Evolutionary conservation across 139 green algal species (phyloP), one percentile per base, ranked within the genome.

Genomic region (Yamagishiella unicocca): DNA sequence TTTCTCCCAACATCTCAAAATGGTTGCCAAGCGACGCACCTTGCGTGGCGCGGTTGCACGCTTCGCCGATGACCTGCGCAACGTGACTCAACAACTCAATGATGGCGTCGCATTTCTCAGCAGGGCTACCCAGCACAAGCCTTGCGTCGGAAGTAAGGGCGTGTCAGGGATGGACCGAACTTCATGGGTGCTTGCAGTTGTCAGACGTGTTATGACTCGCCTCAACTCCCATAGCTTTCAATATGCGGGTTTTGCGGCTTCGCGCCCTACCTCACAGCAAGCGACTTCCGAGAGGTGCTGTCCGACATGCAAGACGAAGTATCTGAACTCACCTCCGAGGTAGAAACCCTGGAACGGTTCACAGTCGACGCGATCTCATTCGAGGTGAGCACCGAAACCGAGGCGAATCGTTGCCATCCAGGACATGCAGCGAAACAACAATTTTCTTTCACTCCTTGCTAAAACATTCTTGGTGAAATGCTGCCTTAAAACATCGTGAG

Each of bases 261-360:
- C n/a, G n/a, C n/a, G n/a, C n/a, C n/a, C n/a, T n/a, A n/a, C n/a
- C n/a, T n/a, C n/a, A 17, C 84, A 92, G 89, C 70, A 1, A 25
- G 66, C 31, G 89, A 89, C 3, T 92, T 90, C n/a, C 84, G 74
- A 10, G 43, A 85, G 4, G 62, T 42, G 0, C 46, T 92, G 29
- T 62, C 71, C 6, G 61, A 88, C 27, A 55, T 92, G 4, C 77
- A 90, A 53, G 78, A 88, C 0, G 83, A 92, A 46, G 83, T 90
- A 10, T n/a, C 71, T 7, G 84, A 92, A 10, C 55, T 92, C 4
- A 64, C 78, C 0, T 12, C 71, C 14, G 79, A 92, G 61, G 61
- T 82, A 37, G 77, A 92, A 82, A 46, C 81, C 21, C 46, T 92
- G 61, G 82, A 92, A 79, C 45, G 72, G 19, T 86, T 88, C 64